A percentile compares a stretch with the other conserved stretches of the same genome.
These are phyloP conservation scores for Cryptosporidium parvum DNA, from an alignment of 169 alveolate species.

Conservation along the genomic window DNA sequence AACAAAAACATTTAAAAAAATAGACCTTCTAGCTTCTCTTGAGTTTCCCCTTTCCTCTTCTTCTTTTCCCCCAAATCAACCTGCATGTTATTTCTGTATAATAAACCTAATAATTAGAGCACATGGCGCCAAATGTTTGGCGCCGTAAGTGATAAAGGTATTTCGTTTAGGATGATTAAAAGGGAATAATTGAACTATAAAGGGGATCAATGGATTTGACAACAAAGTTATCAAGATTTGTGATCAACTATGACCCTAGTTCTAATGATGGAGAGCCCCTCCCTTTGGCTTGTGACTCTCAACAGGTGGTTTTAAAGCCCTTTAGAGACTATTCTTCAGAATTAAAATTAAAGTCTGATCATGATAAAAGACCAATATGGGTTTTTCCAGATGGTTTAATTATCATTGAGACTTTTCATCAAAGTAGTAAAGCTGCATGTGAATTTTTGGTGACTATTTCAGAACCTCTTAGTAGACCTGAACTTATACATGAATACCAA, in stretches of 20 bases:
- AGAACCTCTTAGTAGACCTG: slow-evolving; percentile 98
- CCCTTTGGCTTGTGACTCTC: slow-evolving; percentile 72
- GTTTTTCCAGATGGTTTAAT: slow-evolving; percentile 91
- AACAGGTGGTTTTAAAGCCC: slow-evolving; percentile 51
- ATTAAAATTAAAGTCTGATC: slow-evolving; percentile 84
- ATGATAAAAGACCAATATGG: slow-evolving; percentile 89
- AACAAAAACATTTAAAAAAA: too few relatives aligned
- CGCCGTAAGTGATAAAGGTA: not conserved
- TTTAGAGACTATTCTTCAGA: slow-evolving; percentile 86
- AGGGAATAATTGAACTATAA: not conserved
- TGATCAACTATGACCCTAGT: slow-evolving; percentile 48
- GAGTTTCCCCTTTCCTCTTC: not conserved
- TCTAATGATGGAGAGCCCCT: slow-evolving; percentile 3
- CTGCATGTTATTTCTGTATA: not conserved
- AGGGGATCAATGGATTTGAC: slow-evolving; percentile 26
- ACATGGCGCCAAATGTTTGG: not conserved
- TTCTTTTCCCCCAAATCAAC: too few relatives aligned
- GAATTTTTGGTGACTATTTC: slow-evolving; percentile 97
- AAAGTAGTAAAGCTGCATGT: slow-evolving; percentile 91
- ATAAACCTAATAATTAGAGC: not conserved
- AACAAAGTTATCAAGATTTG: slow-evolving; percentile 68
- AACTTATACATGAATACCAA: slow-evolving; percentile 95
- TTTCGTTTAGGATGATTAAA: not conserved
- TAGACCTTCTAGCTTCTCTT: not conserved
- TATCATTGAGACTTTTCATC: slow-evolving; percentile 85